Conservation (phyloP, 306 rosid genomes). For the Arachis stenosperma region DNA sequence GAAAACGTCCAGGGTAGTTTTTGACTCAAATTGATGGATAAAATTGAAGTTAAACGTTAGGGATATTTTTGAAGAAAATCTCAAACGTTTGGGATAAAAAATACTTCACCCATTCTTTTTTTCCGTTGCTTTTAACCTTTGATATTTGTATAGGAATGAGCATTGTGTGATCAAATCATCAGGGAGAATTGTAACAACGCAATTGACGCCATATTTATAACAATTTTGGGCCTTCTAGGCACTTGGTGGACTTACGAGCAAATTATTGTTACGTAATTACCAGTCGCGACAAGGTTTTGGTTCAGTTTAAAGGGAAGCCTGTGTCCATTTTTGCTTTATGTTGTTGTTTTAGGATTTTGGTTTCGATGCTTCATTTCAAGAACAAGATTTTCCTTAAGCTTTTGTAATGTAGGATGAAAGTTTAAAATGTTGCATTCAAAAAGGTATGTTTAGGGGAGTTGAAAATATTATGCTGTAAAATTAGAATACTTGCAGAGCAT, state of each 20-base stretch:
- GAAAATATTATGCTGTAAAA: no score
- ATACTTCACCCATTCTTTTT: background rate
- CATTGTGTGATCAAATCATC: constrained; percentile 22
- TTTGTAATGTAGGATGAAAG: background rate
- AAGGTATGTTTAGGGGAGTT: no score
- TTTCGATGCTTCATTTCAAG: background rate
- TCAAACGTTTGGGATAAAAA: no score
- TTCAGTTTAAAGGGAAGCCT: constrained; percentile 37
- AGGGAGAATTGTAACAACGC: constrained; percentile 17
- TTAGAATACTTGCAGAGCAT: no score
- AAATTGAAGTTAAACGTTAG: no score
- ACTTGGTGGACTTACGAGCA: constrained; percentile 16
- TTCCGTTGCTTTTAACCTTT: background rate
- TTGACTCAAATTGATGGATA: no score
- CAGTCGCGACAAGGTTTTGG: background rate
- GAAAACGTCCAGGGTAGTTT: no score
- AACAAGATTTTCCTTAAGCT: background rate
- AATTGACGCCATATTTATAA: constrained; percentile 3
- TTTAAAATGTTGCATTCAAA: constrained; percentile 14
- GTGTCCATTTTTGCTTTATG: constrained; percentile 33
- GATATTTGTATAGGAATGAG: background rate
- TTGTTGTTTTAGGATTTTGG: constrained; percentile 9
- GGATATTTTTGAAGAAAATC: no score
- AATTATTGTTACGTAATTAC: constrained; percentile 23
- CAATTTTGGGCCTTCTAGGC: constrained; percentile 34